Percentiles rank a stretch among this genome's conserved stretches.
Evolutionary conservation across 192 early-diverging fungal genomes (phyloP).

Genomic region (Mortierella hygrophila): DNA sequence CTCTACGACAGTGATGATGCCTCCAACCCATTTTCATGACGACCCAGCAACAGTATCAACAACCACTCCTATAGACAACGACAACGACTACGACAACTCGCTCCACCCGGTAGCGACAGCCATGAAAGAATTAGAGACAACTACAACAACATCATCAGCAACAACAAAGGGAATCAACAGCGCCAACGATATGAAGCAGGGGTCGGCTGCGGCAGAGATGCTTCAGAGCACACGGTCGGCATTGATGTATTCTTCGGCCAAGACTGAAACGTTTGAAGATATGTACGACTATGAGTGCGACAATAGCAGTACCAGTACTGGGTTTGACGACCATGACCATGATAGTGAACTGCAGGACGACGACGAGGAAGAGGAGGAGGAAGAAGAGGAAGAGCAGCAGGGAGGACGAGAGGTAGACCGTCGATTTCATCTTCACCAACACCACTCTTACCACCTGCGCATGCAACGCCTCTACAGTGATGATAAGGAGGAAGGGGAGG

Average conservation of each 20-base stretch:
- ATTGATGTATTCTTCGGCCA: neutral
- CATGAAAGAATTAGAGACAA: neutral
- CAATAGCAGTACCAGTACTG: conserved; percentile 8
- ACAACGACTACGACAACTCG: neutral
- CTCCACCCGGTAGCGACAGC: neutral
- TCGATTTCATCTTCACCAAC: neutral
- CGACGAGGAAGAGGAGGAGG: neutral
- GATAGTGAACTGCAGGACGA: neutral
- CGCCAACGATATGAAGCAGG: neutral
- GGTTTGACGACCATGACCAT: neutral
- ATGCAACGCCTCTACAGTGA: neutral
- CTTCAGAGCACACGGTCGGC: neutral
- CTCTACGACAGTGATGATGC: neutral
- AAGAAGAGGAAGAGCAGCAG: neutral
- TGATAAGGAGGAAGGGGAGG: neutral
- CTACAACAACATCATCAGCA: neutral
- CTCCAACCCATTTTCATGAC: neutral
- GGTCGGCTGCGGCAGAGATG: neutral
- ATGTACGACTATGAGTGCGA: neutral
- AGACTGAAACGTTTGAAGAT: neutral
- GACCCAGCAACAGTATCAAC: neutral
- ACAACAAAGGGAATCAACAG: neutral
- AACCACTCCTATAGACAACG: neutral
- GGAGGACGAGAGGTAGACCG: neutral
- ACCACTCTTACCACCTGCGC: neutral